Evolutionary conservation across 441 rosid species (phyloP).

Genomic region (Pelargonium citronellum): DNA sequence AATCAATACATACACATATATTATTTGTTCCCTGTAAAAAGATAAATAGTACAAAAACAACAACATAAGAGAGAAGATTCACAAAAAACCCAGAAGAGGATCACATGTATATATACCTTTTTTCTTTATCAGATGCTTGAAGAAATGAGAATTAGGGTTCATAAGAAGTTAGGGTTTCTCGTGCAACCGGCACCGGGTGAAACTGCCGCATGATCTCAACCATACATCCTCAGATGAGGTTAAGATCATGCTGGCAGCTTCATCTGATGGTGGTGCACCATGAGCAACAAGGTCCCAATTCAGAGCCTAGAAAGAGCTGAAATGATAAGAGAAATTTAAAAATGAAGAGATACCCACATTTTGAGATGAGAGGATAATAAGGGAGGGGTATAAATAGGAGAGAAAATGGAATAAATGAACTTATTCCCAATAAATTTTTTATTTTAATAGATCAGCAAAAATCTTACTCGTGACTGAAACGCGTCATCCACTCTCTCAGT

Average conservation of each 20-base stretch:
- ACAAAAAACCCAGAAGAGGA: neutral
- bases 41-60: neutral
- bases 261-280: slow-evolving; percentile 73
- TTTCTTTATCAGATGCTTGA: neutral
- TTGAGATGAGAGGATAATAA: neutral
- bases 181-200: slow-evolving; percentile 75
- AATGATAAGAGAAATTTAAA: neutral
- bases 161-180: slow-evolving; percentile 26
- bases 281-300: neutral
- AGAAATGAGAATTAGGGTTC: slow-evolving; percentile 24
- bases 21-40: neutral
- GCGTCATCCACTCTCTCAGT: too few species aligned
- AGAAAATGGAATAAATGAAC: neutral
- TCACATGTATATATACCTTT: slow-evolving; percentile 5
- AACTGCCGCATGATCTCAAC: slow-evolving; percentile 87
- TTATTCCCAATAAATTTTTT: too few species aligned
- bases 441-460: too few species aligned
- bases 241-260: slow-evolving; percentile 99
- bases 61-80: neutral
- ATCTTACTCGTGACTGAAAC: too few species aligned
- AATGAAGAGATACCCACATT: slow-evolving; percentile 6
- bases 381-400: neutral
- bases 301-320: slow-evolving; percentile 18
- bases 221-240: slow-evolving; percentile 19
- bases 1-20: neutral